phyloP scores from a whole-genome alignment of 1,284 basidiomycete species.

The Golubevia sp. region DNA sequence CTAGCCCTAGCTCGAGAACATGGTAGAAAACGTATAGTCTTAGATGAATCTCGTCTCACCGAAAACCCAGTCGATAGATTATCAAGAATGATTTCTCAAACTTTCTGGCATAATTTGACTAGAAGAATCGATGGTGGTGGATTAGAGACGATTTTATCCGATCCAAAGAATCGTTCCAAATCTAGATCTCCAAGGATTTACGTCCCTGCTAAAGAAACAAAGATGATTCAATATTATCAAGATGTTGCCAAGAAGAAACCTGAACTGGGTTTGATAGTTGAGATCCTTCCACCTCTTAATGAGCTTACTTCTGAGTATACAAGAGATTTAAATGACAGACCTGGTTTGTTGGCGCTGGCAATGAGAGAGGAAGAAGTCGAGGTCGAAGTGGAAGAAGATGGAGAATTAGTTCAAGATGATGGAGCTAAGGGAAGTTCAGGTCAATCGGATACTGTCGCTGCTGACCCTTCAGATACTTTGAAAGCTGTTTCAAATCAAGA shows the following conservation, averaged over 20 bases:
- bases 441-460: neutral
- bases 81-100: constrained; percentile 96
- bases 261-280: constrained; percentile 86
- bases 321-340: constrained; percentile 88
- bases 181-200: constrained; percentile 77
- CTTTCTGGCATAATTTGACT: constrained; percentile 97
- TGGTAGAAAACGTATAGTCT: constrained; percentile 89
- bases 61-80: constrained; percentile 97
- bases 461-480: neutral
- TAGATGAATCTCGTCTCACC: constrained; percentile 93
- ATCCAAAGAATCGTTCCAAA: constrained; percentile 76
- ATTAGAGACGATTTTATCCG: constrained; percentile 91
- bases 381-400: constrained; percentile 64
- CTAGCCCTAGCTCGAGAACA: constrained; percentile 95
- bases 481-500: neutral
- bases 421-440: neutral
- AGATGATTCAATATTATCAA: constrained; percentile 89
- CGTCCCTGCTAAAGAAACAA: constrained; percentile 85
- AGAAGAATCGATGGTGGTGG: constrained; percentile 96
- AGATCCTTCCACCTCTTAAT: constrained; percentile 74
- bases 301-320: constrained; percentile 87
- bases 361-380: constrained; percentile 82
- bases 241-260: constrained; percentile 63
- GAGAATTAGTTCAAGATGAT: constrained; percentile 64
- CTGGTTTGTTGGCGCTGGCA: constrained; percentile 89